Evolutionary conservation across 495 filamentous ascomycete species (phyloP), one percentile per base, ranked within the genome.

Genomic region (Pseudomonodictys pantanalensis): DNA sequence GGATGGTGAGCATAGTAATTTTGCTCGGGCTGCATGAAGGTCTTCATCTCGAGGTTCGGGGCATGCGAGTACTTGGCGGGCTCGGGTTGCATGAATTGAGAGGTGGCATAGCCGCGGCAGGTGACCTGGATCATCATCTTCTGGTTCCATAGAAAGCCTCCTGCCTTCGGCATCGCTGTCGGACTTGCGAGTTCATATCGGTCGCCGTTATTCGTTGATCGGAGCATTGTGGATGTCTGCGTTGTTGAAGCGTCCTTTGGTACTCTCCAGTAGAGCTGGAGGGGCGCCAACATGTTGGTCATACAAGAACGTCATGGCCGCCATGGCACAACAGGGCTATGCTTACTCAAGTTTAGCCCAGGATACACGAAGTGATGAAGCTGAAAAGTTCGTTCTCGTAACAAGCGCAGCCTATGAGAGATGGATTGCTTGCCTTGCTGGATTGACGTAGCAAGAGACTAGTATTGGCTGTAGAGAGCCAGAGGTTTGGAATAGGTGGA

Each of bases 1-100:
- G 80, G 80, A 59, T 82, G 79, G 66, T 82, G 79, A 11, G 80
- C 74, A 47, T 81, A 82, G 72, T 82, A 82, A 71, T 77, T 79
- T 56, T 76, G 78, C 72, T 82, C 80, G 4, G 80, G 80, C 61
- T 82, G 80, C 79, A 82, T 82, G 73, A 82, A 82, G 39, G 80
- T 81, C 69, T 77, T 78, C 60, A 75, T 77, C 67, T 82, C 80
- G 50, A 82, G 71, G 50, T 79, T 81, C 4, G 80, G 80, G 2
- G 80, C 76, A 51, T 82, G 73, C 18, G 77, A 72, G 65, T 82
- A 82, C 69, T 82, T 82, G 53, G 79, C 73, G 28, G 80, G 80
- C 62, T 82, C 80, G 0, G 80, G 80, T 66, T 82, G 80, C 80
- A 82, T 81, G 75, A 81, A 82, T 46, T 82, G 80, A 8, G 80